These are phyloP conservation scores for Astrocystis sublimbata DNA, from an alignment of 495 filamentous ascomycete species.

Conservation along the genomic window DNA sequence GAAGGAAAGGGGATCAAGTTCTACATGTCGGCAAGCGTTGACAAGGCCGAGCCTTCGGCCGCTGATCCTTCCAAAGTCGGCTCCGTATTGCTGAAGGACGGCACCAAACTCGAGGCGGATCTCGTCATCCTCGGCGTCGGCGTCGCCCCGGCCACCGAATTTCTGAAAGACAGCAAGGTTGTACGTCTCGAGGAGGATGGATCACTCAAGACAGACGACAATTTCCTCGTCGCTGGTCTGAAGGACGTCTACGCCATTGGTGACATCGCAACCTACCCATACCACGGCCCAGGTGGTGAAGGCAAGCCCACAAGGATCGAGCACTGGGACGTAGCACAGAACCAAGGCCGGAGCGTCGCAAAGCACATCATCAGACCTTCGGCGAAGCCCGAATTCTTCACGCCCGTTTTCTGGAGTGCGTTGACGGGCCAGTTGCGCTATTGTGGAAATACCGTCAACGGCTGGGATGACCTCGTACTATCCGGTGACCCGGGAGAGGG, in stretches of 20 bases:
- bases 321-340: conserved; percentile 98
- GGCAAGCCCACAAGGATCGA: conserved; percentile 75
- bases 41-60: conserved; percentile 71
- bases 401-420: conserved; percentile 95
- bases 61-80: conserved; percentile 70
- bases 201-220: conserved; percentile 73
- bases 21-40: conserved; percentile 74
- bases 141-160: conserved; percentile 83
- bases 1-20: conserved; percentile 89
- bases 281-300: conserved; percentile 81
- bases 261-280: conserved; percentile 94
- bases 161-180: conserved; percentile 68
- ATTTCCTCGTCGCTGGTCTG: conserved; percentile 70
- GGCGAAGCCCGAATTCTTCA: conserved; percentile 68
- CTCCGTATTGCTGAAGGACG: conserved; percentile 81
- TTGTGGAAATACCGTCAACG: conserved; percentile 77
- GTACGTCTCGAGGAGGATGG: conserved; percentile 76
- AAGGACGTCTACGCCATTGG: conserved; percentile 90
- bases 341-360: conserved; percentile 77
- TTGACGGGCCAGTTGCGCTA: conserved; percentile 87
- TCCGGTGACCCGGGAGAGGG: conserved; percentile 74
- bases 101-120: conserved; percentile 80
- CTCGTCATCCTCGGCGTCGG: conserved; percentile 89
- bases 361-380: conserved; percentile 66
- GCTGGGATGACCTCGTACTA: conserved; percentile 82